Evolutionary conservation across 768 basidiomycete genomes (phyloP).

Genomic region (Hirschioporus abietinus): DNA sequence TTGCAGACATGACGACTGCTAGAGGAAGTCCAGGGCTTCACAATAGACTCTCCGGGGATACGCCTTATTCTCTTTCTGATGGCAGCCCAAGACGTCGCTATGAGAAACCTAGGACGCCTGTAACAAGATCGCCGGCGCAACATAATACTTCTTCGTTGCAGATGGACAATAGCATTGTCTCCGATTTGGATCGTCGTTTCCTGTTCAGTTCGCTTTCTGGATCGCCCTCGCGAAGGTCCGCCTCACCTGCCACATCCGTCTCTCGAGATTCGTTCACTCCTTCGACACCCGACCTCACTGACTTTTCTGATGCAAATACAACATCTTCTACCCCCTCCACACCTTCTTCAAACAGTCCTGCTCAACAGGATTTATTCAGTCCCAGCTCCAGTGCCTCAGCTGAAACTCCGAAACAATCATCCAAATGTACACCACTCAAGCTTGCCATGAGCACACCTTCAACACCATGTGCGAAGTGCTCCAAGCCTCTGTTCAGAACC

Average conservation of each 20-base stretch:
- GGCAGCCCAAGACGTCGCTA: not conserved
- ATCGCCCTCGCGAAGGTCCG: not conserved
- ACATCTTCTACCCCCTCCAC: slow-evolving; percentile 51
- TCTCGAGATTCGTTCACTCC: slow-evolving; percentile 26
- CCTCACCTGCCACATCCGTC: not conserved
- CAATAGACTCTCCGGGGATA: not conserved
- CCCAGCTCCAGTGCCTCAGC: slow-evolving; percentile 13
- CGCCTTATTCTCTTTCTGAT: not conserved
- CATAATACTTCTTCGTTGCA: not conserved
- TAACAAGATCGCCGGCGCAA: not conserved
- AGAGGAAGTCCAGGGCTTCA: slow-evolving; percentile 5
- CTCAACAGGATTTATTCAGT: not conserved
- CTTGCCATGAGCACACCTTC: slow-evolving; percentile 26
- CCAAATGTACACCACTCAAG: slow-evolving; percentile 22
- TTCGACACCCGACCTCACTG: slow-evolving; percentile 59
- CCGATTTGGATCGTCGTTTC: not conserved
- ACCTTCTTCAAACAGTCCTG: slow-evolving; percentile 35
- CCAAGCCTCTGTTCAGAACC: slow-evolving; percentile 48
- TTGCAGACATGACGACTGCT: slow-evolving; percentile 22
- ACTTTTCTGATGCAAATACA: slow-evolving; percentile 54
- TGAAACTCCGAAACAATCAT: slow-evolving; percentile 16
- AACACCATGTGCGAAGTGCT: slow-evolving; percentile 57
- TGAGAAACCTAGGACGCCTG: not conserved
- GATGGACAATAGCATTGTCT: not conserved
- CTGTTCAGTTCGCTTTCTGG: not conserved